These are phyloP conservation scores for Baeospora myosura DNA, from an alignment of 1,284 basidiomycete species.

Conservation along the genomic window DNA sequence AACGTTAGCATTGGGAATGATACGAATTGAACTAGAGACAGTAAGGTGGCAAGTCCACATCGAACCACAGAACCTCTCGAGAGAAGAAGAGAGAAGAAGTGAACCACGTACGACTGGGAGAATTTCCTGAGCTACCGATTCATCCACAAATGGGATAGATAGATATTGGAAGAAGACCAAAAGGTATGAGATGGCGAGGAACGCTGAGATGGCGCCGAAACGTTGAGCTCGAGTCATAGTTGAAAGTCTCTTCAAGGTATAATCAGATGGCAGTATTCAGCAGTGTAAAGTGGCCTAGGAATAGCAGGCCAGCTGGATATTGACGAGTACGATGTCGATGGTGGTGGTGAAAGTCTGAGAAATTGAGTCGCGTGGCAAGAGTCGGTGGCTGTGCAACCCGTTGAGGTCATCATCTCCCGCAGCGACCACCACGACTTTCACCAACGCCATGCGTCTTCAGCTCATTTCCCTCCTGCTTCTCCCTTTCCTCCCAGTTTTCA, in stretches of 20 bases:
- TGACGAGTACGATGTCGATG: no score
- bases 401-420: background rate
- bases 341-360: no score
- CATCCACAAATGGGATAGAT: constrained; percentile 49
- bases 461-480: constrained; percentile 15
- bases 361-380: no score
- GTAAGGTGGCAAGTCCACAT: constrained; percentile 11
- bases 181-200: constrained; percentile 43
- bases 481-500: constrained; percentile 13
- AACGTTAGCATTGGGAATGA: background rate
- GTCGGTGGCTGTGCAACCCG: no score
- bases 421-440: background rate
- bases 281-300: no score
- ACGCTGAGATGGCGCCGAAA: constrained; percentile 36
- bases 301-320: no score
- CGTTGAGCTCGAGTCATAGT: constrained; percentile 54
- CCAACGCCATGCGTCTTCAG: constrained; percentile 16
- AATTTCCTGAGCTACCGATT: constrained; percentile 36
- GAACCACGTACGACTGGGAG: constrained; percentile 48
- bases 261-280: no score
- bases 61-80: no score
- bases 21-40: background rate
- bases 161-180: constrained; percentile 48
- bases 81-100: constrained; percentile 3
- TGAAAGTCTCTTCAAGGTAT: no score